Base-by-base conservation (phyloP, 768 basidiomycete genomes). In the Kwoniella bestiolae region DNA sequence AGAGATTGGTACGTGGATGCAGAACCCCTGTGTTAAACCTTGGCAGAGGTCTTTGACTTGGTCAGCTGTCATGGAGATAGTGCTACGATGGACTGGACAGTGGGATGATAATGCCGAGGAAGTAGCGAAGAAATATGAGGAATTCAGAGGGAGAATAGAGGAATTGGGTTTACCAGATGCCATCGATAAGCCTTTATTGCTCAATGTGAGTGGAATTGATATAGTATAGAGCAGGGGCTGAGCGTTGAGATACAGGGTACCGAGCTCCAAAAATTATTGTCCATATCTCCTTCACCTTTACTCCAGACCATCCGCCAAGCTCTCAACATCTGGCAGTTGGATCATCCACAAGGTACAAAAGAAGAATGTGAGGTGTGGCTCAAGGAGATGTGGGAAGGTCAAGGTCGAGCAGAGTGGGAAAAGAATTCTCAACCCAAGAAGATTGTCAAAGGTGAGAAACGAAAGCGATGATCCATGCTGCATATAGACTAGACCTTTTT, bases 301-400 rank as follows among this genome's bases (percentile, higher is more conserved):
- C 87, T 88, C 5, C 86, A 86, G 32, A 81, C 84, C 29, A 84
- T 88, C 5, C 83, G 92, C 21, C 82, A 84, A n/a, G 85, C 84
- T 51, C 84, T 97, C 26, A 75, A 92, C 21, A 86, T 88, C 65
- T 98, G 94, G 94, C 92, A 94, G 72, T 84, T 98, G 6, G 88
- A 86, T 35, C 82, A 93, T 77, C 91, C 94, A 0, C 73, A 83
- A 2, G 85, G 84, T 1, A 85, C 86, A 3, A 86, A 87, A 73
- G 88, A 87, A 5, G 86, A 87, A 3, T 94, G 92, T 75, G 77
- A 83, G 29, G 77, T 77, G 12, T 96, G 92, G 92, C 82, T 97
- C 21, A 53, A 61, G 35, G 34, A 52, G 28, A 38, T 34, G 49
- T 78, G 76, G 76, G 61, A 63, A 44, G 64, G 67, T 31, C 50